These are phyloP conservation scores for Astraeus odoratus DNA, from an alignment of 768 basidiomycete species.

Conservation along the genomic window DNA sequence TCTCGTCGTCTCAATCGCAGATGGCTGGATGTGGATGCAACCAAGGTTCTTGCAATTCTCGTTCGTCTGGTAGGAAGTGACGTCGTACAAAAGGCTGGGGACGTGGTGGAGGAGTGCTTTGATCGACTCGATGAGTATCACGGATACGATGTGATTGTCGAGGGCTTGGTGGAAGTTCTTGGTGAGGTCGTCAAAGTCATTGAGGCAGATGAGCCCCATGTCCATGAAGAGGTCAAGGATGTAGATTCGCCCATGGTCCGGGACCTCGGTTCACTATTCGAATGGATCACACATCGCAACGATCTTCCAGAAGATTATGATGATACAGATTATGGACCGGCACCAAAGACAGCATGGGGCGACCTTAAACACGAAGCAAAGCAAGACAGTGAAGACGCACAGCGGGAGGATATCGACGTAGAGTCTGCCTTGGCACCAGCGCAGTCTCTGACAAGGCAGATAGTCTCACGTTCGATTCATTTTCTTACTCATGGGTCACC, in stretches of 20 bases:
- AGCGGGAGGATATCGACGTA: constrained; percentile 25
- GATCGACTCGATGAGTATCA: constrained; percentile 95
- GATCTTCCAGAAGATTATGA: constrained; percentile 31
- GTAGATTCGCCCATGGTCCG: constrained; percentile 24
- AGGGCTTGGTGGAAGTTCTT: constrained; percentile 82
- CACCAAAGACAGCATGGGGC: constrained; percentile 56
- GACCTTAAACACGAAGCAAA: constrained; percentile 21
- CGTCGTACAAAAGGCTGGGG: constrained; percentile 83
- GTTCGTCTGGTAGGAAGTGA: constrained; percentile 82
- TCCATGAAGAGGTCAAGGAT: constrained; percentile 12
- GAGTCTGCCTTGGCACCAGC: constrained; percentile 55
- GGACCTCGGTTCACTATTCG: constrained; percentile 45
- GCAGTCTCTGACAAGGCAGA: constrained; percentile 74
- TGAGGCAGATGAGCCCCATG: constrained; percentile 42
- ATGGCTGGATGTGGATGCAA: constrained; percentile 82
- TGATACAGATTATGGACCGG: constrained; percentile 47
- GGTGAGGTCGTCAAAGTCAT: constrained; percentile 80
- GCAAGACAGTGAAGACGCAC: constrained; percentile 16
- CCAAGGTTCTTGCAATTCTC: constrained; percentile 80
- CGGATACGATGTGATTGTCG: constrained; percentile 81
- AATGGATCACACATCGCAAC: constrained; percentile 56
- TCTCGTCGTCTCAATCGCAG: constrained; percentile 74
- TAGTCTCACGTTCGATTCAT: constrained; percentile 79
- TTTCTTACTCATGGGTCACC: constrained; percentile 90
- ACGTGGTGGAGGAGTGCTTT: constrained; percentile 96